A percentile compares a stretch with the other conserved stretches of the same genome.
Conservation (phyloP, 768 basidiomycete genomes). For the Mycena leptocephala region DNA sequence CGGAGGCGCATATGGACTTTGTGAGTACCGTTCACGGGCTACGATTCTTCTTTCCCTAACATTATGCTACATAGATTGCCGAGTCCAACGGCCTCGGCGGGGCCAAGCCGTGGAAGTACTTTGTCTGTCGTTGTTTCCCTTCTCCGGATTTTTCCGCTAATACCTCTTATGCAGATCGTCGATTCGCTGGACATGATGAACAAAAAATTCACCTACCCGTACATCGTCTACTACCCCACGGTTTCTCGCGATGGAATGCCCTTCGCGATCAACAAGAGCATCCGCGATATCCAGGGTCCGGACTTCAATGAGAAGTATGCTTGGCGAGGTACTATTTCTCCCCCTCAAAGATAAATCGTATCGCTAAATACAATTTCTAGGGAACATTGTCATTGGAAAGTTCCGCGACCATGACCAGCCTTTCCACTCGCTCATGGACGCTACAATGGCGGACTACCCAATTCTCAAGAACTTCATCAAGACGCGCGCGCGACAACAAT, state of each 20-base stretch:
- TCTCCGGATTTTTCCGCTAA: slow-evolving; percentile 34
- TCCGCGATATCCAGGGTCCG: slow-evolving; percentile 82
- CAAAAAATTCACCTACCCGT: slow-evolving; percentile 83
- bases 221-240: slow-evolving; percentile 86
- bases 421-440: slow-evolving; percentile 75
- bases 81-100: slow-evolving; percentile 69
- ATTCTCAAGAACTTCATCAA: slow-evolving; percentile 86
- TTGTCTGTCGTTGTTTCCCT: slow-evolving; percentile 63
- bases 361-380: neutral
- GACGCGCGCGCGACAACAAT: slow-evolving; percentile 64
- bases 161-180: slow-evolving; percentile 65
- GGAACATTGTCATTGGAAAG: slow-evolving; percentile 86
- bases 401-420: slow-evolving; percentile 64
- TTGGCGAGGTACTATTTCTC: slow-evolving; percentile 69
- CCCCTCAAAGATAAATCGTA: neutral
- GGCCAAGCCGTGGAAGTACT: slow-evolving; percentile 79
- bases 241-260: slow-evolving; percentile 87
- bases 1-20: slow-evolving; percentile 90
- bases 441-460: slow-evolving; percentile 89
- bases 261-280: slow-evolving; percentile 85
- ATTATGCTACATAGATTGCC: slow-evolving; percentile 66
- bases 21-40: slow-evolving; percentile 48
- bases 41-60: slow-evolving; percentile 16
- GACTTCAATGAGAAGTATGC: slow-evolving; percentile 74
- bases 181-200: slow-evolving; percentile 88